Evolutionary conservation across 352 stramenopile species (phyloP).

Genomic region (Peronospora farinosa): DNA sequence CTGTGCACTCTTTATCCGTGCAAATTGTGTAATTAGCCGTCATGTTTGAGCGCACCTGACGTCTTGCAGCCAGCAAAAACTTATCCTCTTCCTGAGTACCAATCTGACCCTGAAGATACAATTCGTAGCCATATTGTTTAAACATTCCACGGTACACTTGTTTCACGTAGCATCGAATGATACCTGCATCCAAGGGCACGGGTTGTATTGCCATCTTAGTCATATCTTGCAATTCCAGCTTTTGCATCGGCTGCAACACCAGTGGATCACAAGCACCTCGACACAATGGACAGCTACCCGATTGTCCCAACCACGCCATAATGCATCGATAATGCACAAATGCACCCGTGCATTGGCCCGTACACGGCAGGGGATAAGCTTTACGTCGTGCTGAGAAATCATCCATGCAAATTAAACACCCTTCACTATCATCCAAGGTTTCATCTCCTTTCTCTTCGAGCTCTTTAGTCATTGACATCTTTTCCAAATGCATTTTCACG

Average conservation of each 20-base stretch:
- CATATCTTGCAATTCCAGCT: constrained; percentile 77
- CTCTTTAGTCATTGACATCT: constrained; percentile 21
- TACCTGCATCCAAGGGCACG: constrained; percentile 74
- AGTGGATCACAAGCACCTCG: constrained; percentile 73
- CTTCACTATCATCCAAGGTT: constrained; percentile 29
- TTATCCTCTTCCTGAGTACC: constrained; percentile 77
- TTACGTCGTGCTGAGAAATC: constrained; percentile 81
- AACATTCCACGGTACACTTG: constrained; percentile 84
- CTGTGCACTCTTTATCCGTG: constrained; percentile 73
- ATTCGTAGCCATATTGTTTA: constrained; percentile 82
- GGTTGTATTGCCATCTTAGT: constrained; percentile 68
- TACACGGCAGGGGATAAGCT: constrained; percentile 79
- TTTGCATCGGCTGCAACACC: constrained; percentile 78
- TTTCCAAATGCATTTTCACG: constrained; percentile 24
- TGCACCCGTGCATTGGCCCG: constrained; percentile 66
- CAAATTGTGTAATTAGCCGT: constrained; percentile 84
- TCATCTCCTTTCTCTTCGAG: constrained; percentile 25
- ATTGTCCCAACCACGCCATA: constrained; percentile 84
- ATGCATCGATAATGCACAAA: constrained; percentile 85
- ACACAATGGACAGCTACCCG: constrained; percentile 75
- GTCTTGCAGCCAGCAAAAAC: constrained; percentile 66
- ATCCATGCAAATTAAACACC: constrained; percentile 86
- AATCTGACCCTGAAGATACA: constrained; percentile 81
- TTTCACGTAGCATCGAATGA: constrained; percentile 86
- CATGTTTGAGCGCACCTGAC: constrained; percentile 86